A percentile compares a stretch with the other conserved stretches of the same genome.
These are phyloP conservation scores for Harringtonia lauricola DNA, from an alignment of 2,329 filamentous ascomycete species.

Conservation along the genomic window DNA sequence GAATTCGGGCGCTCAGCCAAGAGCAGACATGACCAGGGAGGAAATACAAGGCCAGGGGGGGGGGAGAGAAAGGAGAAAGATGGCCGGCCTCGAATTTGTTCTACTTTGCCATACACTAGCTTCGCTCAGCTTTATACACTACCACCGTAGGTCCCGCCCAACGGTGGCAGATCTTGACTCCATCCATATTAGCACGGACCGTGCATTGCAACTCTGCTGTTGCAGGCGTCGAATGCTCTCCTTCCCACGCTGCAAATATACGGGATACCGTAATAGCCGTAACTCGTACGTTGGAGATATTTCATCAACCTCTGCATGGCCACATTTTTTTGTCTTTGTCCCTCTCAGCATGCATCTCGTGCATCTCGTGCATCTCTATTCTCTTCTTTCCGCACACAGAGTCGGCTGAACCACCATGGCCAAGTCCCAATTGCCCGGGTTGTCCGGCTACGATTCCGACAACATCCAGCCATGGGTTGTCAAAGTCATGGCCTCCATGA, in stretches of 20 bases:
- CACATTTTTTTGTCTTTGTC: too few species aligned
- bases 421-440: slow-evolving; percentile 11
- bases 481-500: slow-evolving; percentile 27
- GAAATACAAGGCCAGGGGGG: too few species aligned
- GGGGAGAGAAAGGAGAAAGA: too few species aligned
- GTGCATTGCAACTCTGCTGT: neutral
- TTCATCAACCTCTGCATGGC: too few species aligned
- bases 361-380: too few species aligned
- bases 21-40: too few species aligned
- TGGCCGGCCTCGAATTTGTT: too few species aligned
- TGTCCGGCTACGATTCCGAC: slow-evolving; percentile 21
- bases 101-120: neutral
- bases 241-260: neutral
- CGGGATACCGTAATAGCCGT: too few species aligned
- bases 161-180: neutral
- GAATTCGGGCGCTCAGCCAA: too few species aligned
- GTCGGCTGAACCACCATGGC: neutral
- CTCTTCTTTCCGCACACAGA: neutral
- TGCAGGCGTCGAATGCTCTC: neutral
- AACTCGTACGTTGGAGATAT: too few species aligned
- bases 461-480: slow-evolving; percentile 32
- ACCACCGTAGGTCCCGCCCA: neutral
- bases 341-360: neutral
- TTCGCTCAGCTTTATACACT: neutral
- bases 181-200: neutral